phyloP scores from a whole-genome alignment of 768 basidiomycete genomes.

The Omphalotus guepiniiformis region DNA sequence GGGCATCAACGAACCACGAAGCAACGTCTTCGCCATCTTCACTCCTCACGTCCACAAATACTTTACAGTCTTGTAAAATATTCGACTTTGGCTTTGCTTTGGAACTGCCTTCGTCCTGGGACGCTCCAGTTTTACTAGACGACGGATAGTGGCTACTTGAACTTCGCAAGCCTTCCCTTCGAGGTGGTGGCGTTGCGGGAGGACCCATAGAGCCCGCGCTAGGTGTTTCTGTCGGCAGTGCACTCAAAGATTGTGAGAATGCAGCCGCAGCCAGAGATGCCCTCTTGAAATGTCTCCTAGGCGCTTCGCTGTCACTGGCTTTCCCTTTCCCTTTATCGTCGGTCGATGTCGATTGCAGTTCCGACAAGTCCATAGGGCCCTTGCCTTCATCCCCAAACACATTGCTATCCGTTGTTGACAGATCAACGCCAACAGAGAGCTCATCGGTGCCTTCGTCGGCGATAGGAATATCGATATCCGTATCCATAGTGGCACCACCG shows the following conservation, averaged over 20 bases:
- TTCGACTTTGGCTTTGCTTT: constrained; percentile 26
- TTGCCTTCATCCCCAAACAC: constrained; percentile 5
- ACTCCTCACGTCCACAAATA: constrained; percentile 86
- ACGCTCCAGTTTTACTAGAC: constrained; percentile 17
- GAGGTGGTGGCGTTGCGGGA: constrained; percentile 37
- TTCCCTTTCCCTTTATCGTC: constrained; percentile 31
- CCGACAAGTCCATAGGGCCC: constrained; percentile 6
- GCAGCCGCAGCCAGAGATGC: constrained; percentile 58
- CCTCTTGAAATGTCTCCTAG: constrained; percentile 39
- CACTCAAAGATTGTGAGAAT: constrained; percentile 59
- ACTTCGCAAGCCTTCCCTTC: constrained; percentile 32
- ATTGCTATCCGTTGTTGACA: constrained; percentile 3
- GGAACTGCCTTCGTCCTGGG: constrained; percentile 16
- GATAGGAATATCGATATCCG: constrained; percentile 16
- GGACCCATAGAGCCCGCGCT: constrained; percentile 40
- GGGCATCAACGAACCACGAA: constrained; percentile 77
- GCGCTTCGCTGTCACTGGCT: constrained; percentile 19
- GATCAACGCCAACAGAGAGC: not conserved
- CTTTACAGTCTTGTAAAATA: constrained; percentile 66
- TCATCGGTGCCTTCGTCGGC: constrained; percentile 12
- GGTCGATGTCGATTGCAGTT: constrained; percentile 1
- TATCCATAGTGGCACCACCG: constrained; percentile 11
- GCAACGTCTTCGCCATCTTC: constrained; percentile 82
- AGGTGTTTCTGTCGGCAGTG: constrained; percentile 37
- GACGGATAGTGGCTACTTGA: constrained; percentile 34